Base-by-base conservation (phyloP, 345 rosid species). In the Linum trigynum region DNA sequence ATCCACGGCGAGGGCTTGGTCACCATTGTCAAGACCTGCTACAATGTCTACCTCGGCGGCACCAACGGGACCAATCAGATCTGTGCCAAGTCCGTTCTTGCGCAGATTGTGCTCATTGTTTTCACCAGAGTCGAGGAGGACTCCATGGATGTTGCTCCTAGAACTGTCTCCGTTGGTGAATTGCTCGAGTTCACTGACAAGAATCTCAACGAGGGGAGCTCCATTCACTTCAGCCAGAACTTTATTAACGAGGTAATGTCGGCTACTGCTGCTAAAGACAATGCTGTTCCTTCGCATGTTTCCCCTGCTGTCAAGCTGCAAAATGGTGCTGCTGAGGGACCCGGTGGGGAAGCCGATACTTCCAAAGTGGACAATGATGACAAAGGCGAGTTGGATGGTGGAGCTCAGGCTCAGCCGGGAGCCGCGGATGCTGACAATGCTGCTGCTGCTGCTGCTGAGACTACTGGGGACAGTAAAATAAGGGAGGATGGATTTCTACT, bases 51-150 rank as follows among this genome's bases (percentile, higher is more conserved):
- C 76, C 79, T 92, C 41, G 84, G 97, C 36, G 94, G 98, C 41
- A 69, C 76, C 43, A 92, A 63, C 38, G 94, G 94, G 53, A 88
- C 98, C 75, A 87, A 85, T 70, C 98, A 92, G 89, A 88, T 86
- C 87, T 92, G 96, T 67, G 96, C 97, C 32, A 92, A 92, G 81
- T 78, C 94, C 0, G 96, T 90, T 8, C 80, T 92, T 57, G 98
- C 96, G 10, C 98, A 90, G 81, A 86, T 92, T 62, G 71, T 86
- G 78, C 75, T 86, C 59, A 79, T 87, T 72, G 83, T 87, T 69
- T 92, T 90, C 74, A 67, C 88, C 57, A 72, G 96, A 71, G 84
- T 79, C 3, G 96, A 90, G 78, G 91, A 80, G 66, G 88, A 86
- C 74, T 82, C 87, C 14, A 57, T 92, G 75, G 82, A 80, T 38